Percentiles rank a stretch among this genome's conserved stretches.
Evolutionary conservation across 306 rosid genomes (phyloP).

Genomic region (Cucurbita pepo): DNA sequence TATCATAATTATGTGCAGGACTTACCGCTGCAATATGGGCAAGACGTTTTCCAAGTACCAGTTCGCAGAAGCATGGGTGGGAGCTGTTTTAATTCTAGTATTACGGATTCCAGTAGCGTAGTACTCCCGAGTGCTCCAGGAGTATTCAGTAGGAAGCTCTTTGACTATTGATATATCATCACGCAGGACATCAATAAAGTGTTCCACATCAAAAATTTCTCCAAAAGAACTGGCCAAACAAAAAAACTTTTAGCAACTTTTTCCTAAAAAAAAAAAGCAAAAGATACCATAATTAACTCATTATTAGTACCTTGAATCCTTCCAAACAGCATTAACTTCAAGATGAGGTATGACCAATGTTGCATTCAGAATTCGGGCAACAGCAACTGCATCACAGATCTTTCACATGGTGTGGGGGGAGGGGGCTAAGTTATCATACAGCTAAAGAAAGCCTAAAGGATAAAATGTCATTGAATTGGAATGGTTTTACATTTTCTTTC

Average conservation of each 20-base stretch:
- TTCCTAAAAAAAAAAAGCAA: background rate
- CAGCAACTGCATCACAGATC: constrained; percentile 99
- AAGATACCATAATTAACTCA: background rate
- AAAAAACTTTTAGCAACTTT: background rate
- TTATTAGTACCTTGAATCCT: constrained; percentile 61
- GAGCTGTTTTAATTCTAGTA: constrained; percentile 79
- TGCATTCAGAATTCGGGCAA: constrained; percentile 87
- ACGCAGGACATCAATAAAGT: constrained; percentile 58
- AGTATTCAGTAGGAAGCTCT: constrained; percentile 58
- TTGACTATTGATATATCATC: constrained; percentile 64
- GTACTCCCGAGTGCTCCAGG: constrained; percentile 90
- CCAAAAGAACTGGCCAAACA: constrained; percentile 51
- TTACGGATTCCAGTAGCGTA: constrained; percentile 57
- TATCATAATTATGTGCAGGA: background rate
- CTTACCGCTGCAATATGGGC: constrained; percentile 76
- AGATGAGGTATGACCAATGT: constrained; percentile 81
- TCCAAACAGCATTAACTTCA: constrained; percentile 94
- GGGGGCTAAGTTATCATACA: background rate
- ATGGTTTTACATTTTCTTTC: background rate
- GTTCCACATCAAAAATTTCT: constrained; percentile 87
- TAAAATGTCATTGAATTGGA: background rate
- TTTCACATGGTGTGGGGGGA: constrained; percentile 2
- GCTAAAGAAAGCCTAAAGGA: background rate
- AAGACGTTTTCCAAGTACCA: constrained; percentile 89
- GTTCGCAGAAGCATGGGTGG: constrained; percentile 61